Evolutionary conservation across 2,329 filamentous ascomycete genomes (phyloP), one percentile per base, ranked within the genome.

Genomic region (Claviceps capensis): DNA sequence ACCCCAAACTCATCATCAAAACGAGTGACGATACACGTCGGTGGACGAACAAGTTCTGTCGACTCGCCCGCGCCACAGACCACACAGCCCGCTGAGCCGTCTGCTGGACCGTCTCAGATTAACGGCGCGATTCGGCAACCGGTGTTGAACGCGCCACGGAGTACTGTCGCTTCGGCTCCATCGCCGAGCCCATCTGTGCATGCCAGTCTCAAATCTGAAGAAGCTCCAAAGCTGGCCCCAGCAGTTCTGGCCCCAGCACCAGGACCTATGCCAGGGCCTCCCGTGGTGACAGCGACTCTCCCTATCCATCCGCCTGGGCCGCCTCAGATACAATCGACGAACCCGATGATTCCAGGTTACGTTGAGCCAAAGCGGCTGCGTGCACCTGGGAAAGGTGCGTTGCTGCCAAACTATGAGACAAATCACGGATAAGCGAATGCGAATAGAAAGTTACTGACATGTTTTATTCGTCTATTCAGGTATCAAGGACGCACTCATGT

Each of bases 21-120:
- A 65, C 85, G 81, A 64, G 82, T 91, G 52, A 90, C 83, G 19
- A 78, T 88, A 48, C 83, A 83, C 56, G 77, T 88, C 51, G 82
- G 80, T 59, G 77, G 75, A 41, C 78, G 77, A 59, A 74, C 73
- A 49, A 79, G 69, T 59, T 73, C 72, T 53, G 72, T 70, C 22
- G 75, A 72, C 42, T 80, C 78, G 26, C 77, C 77, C 11, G 67
- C 65, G 6, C 71, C 71, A n/a, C 69, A 68, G 65, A 23, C 67
- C 52, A 52, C 49, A 30, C 62, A 62, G 47, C 37, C 58, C 44
- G 52, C 56, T 5, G 61, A 60, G 16, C 46, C 53, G 4, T 38
- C 57, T 30, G 55, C 57, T n/a, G 63, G 58, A 34, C 59, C 56
- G 7, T 30, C 53, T 42, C 45, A 30, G 3, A 50, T 58, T 2